Evolutionary conservation across 176 grass and related monocot genomes (phyloP).

Genomic region (Oryza meyeriana): DNA sequence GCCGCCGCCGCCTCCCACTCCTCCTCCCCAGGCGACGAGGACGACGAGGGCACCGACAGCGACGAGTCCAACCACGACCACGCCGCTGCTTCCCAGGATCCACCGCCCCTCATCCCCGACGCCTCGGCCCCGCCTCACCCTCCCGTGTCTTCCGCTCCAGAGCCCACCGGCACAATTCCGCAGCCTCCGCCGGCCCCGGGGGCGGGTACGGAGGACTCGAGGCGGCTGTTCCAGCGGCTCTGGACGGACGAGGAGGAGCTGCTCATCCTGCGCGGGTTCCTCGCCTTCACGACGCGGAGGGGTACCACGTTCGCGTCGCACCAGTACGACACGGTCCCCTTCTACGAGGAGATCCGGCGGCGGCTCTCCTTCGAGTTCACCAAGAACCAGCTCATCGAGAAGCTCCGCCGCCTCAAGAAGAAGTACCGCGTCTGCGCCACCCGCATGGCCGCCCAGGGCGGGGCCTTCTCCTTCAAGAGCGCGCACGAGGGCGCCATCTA

Average conservation of each 20-base stretch:
- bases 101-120: slow-evolving; percentile 12
- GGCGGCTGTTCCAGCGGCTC: slow-evolving; percentile 83
- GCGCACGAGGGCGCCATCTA: slow-evolving; percentile 79
- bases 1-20: slow-evolving; percentile 29
- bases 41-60: slow-evolving; percentile 45
- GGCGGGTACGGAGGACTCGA: slow-evolving; percentile 58
- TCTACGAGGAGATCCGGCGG: slow-evolving; percentile 90
- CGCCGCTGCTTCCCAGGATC: not conserved
- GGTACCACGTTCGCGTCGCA: slow-evolving; percentile 88
- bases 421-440: slow-evolving; percentile 73
- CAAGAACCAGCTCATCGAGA: slow-evolving; percentile 94
- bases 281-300: slow-evolving; percentile 81
- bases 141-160: not conserved
- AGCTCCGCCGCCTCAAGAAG: slow-evolving; percentile 95
- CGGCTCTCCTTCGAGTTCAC: slow-evolving; percentile 70
- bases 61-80: slow-evolving; percentile 23
- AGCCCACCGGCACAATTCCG: not conserved
- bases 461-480: slow-evolving; percentile 63
- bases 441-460: slow-evolving; percentile 46
- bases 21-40: slow-evolving; percentile 38
- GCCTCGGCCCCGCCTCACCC: not conserved
- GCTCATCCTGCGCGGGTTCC: slow-evolving; percentile 74
- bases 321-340: slow-evolving; percentile 92
- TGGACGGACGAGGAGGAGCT: slow-evolving; percentile 97
- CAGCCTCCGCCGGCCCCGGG: not conserved